Base-by-base conservation (phyloP, 2,329 filamentous ascomycete species). In the Fusarium fracticaudum region DNA sequence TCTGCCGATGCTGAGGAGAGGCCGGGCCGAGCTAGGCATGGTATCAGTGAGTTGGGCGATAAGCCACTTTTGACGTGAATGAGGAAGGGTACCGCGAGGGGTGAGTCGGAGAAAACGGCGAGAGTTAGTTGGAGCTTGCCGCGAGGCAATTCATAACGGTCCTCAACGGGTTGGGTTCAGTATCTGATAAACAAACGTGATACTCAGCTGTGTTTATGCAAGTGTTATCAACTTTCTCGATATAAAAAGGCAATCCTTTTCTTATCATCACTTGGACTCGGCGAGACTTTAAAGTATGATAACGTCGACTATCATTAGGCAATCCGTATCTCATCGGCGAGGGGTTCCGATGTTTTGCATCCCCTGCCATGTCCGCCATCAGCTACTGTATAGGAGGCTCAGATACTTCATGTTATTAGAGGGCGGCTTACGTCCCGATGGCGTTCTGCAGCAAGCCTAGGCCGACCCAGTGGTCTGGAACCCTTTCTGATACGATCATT, bases 1-100 rank as follows among this genome's bases (percentile, higher is more conserved):
- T 64, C 61, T 64, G 17, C 37, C 17, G 24, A 57, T 26, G 26
- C 9, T 40, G 24, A 53, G 54, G 22, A 44, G 26, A 20, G 22
- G 29, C n/a, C 43, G 55, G 24, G 58, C 40, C 33, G 20, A 62
- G 43, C 58, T 63, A 47, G 26, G 14, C 31, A 41, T 18, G 38
- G 37, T 33, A 40, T 50, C n/a, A 40, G 18, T 26, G 20, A 38
- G 18, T 48, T 26, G 29, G 24, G n/a, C 18, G 60, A 50, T 66
- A 41, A 55, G 64, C 64, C 51, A 67, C 61, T 38, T 55, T 50
- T 60, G 29, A 20, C 10, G 15, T 44, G 43, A 66, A 66, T 38
- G 17, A 31, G 61, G 64, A 67, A 67, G 44, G 64, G 33, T 33
- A 67, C 50, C 64, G 61, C 64, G 61, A 59, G 43, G n/a, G n/a